Base-by-base conservation (phyloP, 169 alveolate genomes). In the Amoebophrya sp. region DNA sequence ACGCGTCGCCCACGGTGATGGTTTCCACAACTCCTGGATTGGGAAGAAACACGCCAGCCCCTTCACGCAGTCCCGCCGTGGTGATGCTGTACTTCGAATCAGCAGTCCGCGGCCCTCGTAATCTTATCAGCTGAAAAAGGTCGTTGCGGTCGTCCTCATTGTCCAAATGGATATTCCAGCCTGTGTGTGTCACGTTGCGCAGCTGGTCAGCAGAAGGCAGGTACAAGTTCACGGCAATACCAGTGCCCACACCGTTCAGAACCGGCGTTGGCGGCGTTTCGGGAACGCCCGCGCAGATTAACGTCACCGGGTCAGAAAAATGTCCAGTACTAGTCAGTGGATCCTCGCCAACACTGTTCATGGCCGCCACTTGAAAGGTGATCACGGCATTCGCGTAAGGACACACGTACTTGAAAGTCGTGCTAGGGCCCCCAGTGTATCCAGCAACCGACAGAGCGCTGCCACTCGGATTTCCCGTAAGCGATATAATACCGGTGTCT, bases 291-390 rank as follows among this genome's bases (percentile, higher is more conserved):
- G 91, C 91, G 41, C 91, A 89, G 34, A 40, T 29, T 0, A 54
- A 40, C 0, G 77, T 14, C 55, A 89, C 29, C 0, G 91, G 77
- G 1, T 18, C 76, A 40, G 91, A 89, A 54, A 29, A 89, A 0
- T 38, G 53, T 3, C 91, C 91, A 33, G n/a, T 6, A 18, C 65
- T 47, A 6, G 65, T 47, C 54, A 76, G 26, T 14, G 39, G 41
- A 26, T 24, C 91, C 39, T 54, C 91, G 38, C 91, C 91, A 6
- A 89, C 91, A 38, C 91, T 76, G 40, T 89, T 89, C 38, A 33
- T 89, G 34, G 91, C 91, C 1, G 91, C 91, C 36, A 89, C 91
- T 34, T 89, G 40, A 36, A 89, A 41, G 77, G 41, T 89, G 26
- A 89, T 41, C 65, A 47, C 65, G 6, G 29, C 65, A 18, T 47